Evolutionary conservation across 345 rosid species (phyloP), one percentile per base, ranked within the genome.

Genomic region (Syzygium grande): DNA sequence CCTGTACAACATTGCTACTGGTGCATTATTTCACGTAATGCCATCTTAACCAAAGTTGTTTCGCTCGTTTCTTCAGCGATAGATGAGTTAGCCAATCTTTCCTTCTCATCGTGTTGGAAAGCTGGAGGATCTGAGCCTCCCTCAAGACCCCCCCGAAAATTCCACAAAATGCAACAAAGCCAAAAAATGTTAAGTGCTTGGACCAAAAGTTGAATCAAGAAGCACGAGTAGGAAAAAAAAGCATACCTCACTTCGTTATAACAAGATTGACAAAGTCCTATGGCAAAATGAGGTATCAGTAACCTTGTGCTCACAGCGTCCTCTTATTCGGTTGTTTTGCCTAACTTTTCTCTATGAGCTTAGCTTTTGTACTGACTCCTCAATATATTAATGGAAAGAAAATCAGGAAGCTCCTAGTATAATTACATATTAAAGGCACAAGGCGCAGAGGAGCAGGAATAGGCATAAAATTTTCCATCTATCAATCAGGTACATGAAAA

Each of bases 41-140:
- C 54, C 16, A 30, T 13, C 54, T 53, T 88, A 79, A 90, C 86
- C 91, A 49, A 86, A 89, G 90, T 84, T 87, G 77, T 21, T 17
- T 91, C 93, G 55, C 91, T 61, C 77, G 86, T 59, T 52, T 90
- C 90, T 86, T 92, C 92, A 87, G 86, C 92, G 10, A 89, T 41
- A 87, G 94, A 92, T 87, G 88, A 88, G 84, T 89, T 90, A 56
- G 89, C 94, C 89, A 91, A 88, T 90, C 96, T 92, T 91, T 94
- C 95, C 93, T 89, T 91, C 86, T 93, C 97, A 83, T 98, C 97
- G 84, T 88, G 92, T 89, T 95, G 98, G 89, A 94, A 98, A 88
- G 99, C 97, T 55, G 98, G 98, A 91, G 98, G 98, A 92, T 95
- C 95, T 73, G 93, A 92, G 84, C 98, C 99, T 73, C 98, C 96